Base-by-base conservation (phyloP, 345 rosid species). In the Eucalyptus sp. region DNA sequence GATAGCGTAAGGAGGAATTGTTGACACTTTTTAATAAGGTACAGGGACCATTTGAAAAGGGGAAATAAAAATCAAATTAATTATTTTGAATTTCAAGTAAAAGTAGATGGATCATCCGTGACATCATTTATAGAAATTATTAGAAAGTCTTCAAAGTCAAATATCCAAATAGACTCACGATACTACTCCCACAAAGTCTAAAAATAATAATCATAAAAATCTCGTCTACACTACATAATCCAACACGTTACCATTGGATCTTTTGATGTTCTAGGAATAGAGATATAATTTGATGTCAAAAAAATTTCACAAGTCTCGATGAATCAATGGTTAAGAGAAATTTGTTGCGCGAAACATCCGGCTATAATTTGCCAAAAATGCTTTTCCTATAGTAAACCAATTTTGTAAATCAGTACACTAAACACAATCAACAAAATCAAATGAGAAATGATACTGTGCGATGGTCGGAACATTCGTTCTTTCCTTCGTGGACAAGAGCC, bases 281-380 rank as follows among this genome's bases (percentile, higher is more conserved):
- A 62, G 8, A 29, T 62, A 52, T 52, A 13, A 1, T 4, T 62
- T 1, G 17, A 62, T 12, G 68, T 62, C 17, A 64, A n/a, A 14
- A 64, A 7, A n/a, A 0, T 14, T 64, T 64, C 76, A 14, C 7
- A n/a, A 4, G 6, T 64, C 5, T 13, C 7, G 3, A 15, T 64
- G 5, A 8, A n/a, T 7, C 0, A 0, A 3, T 7, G 11, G 10
- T n/a, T n/a, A n/a, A 64, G 10, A n/a, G n/a, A 2, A 64, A 64
- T 64, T n/a, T n/a, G 20, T n/a, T 31, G 4, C 2, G 10, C 15
- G 13, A 76, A 76, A 6, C 2, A 20, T 33, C 7, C 3, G 0
- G 80, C 2, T 33, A 33, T 33, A 33, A 33, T 68, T 68, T 33
- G 44, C 24, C 81, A 68, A 33, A 33, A 68, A 3, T 9, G 44